These are phyloP conservation scores for Fusarium oligoseptatum DNA, from an alignment of 2,329 filamentous ascomycete genomes.

Conservation along the genomic window DNA sequence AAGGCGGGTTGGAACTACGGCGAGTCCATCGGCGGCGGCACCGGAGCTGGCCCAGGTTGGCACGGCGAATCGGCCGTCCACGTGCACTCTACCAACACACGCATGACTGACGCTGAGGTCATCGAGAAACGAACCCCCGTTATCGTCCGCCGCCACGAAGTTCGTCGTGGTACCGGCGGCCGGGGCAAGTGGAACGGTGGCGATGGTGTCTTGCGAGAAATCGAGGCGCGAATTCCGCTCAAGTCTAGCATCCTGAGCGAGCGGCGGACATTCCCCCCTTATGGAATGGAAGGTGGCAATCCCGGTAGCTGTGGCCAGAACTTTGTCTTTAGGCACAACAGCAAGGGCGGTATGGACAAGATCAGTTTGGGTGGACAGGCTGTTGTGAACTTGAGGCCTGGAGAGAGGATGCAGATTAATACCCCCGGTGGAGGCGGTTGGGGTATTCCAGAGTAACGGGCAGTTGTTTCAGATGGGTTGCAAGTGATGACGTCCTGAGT, in stretches of 20 bases:
- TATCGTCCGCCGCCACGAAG: neutral
- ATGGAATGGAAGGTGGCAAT: neutral
- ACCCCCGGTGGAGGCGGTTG: slow-evolving; percentile 19
- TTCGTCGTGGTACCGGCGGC: neutral
- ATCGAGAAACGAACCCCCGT: slow-evolving; percentile 55
- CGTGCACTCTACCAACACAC: slow-evolving; percentile 87
- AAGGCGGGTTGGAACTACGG: slow-evolving; percentile 85
- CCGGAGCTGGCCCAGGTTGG: slow-evolving; percentile 80
- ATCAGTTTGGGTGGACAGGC: slow-evolving; percentile 53
- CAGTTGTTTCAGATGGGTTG: neutral
- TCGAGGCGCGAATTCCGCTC: neutral
- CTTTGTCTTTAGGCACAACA: slow-evolving; percentile 63
- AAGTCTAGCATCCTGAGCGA: neutral
- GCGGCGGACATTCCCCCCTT: neutral
- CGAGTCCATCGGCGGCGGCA: slow-evolving; percentile 84
- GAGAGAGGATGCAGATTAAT: slow-evolving; percentile 41
- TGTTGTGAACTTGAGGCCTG: slow-evolving; percentile 49
- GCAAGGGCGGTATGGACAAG: slow-evolving; percentile 53
- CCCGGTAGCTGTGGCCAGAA: neutral
- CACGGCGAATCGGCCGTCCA: slow-evolving; percentile 81
- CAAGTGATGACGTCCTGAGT: no score
- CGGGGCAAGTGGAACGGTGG: neutral
- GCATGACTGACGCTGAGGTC: slow-evolving; percentile 84
- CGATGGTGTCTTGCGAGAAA: neutral
- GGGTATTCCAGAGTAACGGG: neutral